Base-by-base conservation (phyloP, 768 basidiomycete genomes). In the Termitomyces sp. region DNA sequence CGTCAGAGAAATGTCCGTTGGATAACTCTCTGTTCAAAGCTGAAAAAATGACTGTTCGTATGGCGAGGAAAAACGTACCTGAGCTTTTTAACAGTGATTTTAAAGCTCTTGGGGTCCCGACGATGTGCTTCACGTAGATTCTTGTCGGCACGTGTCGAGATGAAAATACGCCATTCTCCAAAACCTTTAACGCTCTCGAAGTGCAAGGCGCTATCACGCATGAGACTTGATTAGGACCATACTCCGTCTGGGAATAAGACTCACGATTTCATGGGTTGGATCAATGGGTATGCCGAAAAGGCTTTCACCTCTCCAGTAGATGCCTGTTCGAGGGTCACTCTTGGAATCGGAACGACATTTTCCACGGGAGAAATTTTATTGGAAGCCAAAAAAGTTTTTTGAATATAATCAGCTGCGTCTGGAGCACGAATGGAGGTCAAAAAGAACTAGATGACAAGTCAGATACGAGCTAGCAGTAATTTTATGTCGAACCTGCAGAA, bases 31-130 rank as follows among this genome's bases (percentile, higher is more conserved):
- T 89, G 46, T 36, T 28, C n/a, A 20, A 24, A 50, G 47, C 18
- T 22, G 26, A 49, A 49, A 22, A 34, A 42, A 55, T 24, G n/a
- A 2, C 26, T 12, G 5, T 28, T 8, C 22, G 2, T 3, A 33
- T 29, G 8, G 26, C n/a, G 28, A 16, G 26, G 49, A 41, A 36
- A 36, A 34, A 64, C 77, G 28, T 50, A 86, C 88, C 76, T 82
- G 65, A 90, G 86, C 66, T 89, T 90, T 70, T 86, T 88, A 39
- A 86, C 63, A 28, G 84, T 77, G 45, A 85, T 83, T 15, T 62
- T 64, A 61, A 85, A 86, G 37, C 70, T 70, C 41, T 78, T 78
- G 18, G 48, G 62, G 58, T 85, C 78, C 26, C 73, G 74, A 50
- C 74, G 73, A 0, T 75, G 76, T 15, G 77, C 63, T 39, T 81